Conservation (phyloP, 2,329 filamentous ascomycete genomes). For the Microsporum canis region DNA sequence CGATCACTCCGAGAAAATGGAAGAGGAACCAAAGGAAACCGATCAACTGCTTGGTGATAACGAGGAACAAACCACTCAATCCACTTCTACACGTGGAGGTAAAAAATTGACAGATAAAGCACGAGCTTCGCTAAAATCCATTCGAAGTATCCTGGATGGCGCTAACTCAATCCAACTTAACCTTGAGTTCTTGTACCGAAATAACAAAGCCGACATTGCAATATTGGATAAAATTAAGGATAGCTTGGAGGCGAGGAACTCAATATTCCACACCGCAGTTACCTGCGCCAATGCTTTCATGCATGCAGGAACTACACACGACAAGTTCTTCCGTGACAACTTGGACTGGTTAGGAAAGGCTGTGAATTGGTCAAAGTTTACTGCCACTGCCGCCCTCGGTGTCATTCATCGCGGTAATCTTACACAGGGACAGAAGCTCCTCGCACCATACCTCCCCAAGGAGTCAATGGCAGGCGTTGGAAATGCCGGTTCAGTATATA, state of each 20-base stretch:
- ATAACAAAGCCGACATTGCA: conserved; percentile 81
- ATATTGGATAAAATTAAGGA: conserved; percentile 95
- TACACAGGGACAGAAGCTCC: conserved; percentile 79
- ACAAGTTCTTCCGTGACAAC: conserved; percentile 97
- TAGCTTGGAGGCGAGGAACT: conserved; percentile 88
- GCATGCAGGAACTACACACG: conserved; percentile 96
- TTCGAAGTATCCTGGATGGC: conserved; percentile 61
- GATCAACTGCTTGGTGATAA: conserved; percentile 33
- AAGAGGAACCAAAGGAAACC: conserved; percentile 45
- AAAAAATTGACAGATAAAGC: conserved; percentile 38
- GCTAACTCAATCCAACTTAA: conserved; percentile 91
- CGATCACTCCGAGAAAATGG: conserved; percentile 40
- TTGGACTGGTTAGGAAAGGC: conserved; percentile 96
- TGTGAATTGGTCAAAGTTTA: conserved; percentile 99
- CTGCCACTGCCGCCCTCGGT: conserved; percentile 86
- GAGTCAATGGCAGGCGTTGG: conserved; percentile 50
- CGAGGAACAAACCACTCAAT: conserved; percentile 28
- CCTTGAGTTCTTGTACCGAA: conserved; percentile 90
- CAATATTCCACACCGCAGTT: conserved; percentile 95
- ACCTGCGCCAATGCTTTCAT: conserved; percentile 98
- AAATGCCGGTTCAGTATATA: conserved; percentile 77
- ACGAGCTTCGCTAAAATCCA: conserved; percentile 44
- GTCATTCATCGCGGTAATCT: conserved; percentile 96
- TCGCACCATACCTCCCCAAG: conserved; percentile 87
- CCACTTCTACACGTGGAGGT: conserved; percentile 40